Percentiles rank a stretch among this genome's conserved stretches.
phyloP scores from a whole-genome alignment of 768 basidiomycete species.

The Filobasidium floriforme region DNA sequence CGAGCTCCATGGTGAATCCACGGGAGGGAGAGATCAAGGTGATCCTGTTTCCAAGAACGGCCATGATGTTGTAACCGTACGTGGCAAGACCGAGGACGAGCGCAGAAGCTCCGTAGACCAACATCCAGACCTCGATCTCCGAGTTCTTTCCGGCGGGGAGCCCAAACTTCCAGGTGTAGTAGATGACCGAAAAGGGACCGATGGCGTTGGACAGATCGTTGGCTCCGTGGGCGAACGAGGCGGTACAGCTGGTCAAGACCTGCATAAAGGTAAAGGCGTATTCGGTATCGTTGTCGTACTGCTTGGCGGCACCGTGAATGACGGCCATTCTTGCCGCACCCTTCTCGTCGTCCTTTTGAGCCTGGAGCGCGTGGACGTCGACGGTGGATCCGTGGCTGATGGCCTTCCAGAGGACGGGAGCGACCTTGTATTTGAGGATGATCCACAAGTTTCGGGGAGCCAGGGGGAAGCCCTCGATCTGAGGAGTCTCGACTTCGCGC shows the following conservation, averaged over 20 bases:
- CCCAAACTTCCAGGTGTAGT: constrained; percentile 44
- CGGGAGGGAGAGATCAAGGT: constrained; percentile 48
- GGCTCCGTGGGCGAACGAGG: constrained; percentile 49
- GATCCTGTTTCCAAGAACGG: constrained; percentile 46
- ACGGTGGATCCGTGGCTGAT: constrained; percentile 34
- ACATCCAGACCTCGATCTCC: constrained; percentile 45
- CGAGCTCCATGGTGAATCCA: constrained; percentile 50
- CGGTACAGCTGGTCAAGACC: constrained; percentile 48
- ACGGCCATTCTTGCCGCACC: constrained; percentile 39
- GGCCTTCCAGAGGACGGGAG: constrained; percentile 10
- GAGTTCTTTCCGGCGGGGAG: constrained; percentile 25
- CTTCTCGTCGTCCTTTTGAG: constrained; percentile 37
- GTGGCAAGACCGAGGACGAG: constrained; percentile 37
- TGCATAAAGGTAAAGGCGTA: constrained; percentile 49
- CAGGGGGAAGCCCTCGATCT: constrained; percentile 42
- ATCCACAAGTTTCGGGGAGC: constrained; percentile 45
- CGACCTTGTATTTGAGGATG: constrained; percentile 41
- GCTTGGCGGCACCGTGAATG: constrained; percentile 41
- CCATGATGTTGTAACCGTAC: constrained; percentile 47
- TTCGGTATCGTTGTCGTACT: constrained; percentile 49
- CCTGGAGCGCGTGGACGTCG: constrained; percentile 42
- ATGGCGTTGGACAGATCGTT: constrained; percentile 47
- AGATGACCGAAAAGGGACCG: constrained; percentile 47
- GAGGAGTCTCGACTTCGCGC: constrained; percentile 24
- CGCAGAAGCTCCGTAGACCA: constrained; percentile 40